Evolutionary conservation across 139 green algal species (phyloP).

Genomic region (Trebouxia sp.): DNA sequence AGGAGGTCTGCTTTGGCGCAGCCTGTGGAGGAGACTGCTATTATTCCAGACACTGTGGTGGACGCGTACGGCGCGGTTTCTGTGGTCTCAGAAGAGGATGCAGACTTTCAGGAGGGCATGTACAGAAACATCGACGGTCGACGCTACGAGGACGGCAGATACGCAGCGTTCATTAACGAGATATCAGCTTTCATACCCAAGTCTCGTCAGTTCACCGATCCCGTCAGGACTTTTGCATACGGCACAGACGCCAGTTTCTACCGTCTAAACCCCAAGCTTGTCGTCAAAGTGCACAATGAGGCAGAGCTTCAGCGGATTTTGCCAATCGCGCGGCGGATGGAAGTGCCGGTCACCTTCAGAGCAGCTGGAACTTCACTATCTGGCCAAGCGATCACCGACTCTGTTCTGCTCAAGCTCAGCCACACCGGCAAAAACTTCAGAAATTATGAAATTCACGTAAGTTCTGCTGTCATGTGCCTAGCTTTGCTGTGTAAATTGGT

Average conservation of each 20-base stretch:
- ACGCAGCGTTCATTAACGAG: slow-evolving; percentile 81
- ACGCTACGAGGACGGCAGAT: slow-evolving; percentile 89
- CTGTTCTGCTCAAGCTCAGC: slow-evolving; percentile 94
- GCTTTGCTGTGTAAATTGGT: neutral
- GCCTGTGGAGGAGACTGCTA: slow-evolving; percentile 28
- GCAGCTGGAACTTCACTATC: slow-evolving; percentile 93
- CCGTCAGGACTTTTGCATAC: slow-evolving; percentile 93
- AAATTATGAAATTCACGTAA: slow-evolving; percentile 86
- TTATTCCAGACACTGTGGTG: slow-evolving; percentile 51
- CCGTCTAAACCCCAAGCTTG: slow-evolving; percentile 51
- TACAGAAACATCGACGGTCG: slow-evolving; percentile 73
- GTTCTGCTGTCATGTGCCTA: no score
- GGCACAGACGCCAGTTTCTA: slow-evolving; percentile 97
- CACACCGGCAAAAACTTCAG: slow-evolving; percentile 96
- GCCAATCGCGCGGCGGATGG: slow-evolving; percentile 81
- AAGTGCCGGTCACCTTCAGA: slow-evolving; percentile 93
- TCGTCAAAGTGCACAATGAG: slow-evolving; percentile 77
- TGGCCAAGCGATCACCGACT: slow-evolving; percentile 91
- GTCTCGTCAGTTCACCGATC: slow-evolving; percentile 78
- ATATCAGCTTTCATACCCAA: slow-evolving; percentile 82
- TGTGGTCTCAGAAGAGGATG: slow-evolving; percentile 43
- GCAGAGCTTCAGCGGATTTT: slow-evolving; percentile 85
- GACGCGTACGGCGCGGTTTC: slow-evolving; percentile 69
- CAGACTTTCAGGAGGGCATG: neutral
- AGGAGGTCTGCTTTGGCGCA: slow-evolving; percentile 18